phyloP scores from a whole-genome alignment of 1,139 yeast genomes.

The Kodamaea suecica region DNA sequence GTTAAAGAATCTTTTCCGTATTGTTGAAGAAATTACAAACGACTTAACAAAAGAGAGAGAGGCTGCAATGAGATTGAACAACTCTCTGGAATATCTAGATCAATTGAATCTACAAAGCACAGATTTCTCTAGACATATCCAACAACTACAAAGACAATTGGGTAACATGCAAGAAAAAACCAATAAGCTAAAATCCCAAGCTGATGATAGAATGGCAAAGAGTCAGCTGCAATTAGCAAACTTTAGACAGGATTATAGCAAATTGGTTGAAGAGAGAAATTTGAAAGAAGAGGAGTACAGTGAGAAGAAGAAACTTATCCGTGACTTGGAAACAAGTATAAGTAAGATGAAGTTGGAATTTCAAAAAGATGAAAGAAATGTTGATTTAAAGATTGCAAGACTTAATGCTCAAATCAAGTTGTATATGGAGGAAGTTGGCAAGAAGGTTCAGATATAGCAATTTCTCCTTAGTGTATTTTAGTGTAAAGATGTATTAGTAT shows the following conservation, averaged over 20 bases:
- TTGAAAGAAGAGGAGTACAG: conserved; percentile 51
- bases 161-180: conserved; percentile 54
- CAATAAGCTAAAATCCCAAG: conserved; percentile 46
- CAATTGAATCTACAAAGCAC: conserved; percentile 24
- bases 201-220: conserved; percentile 43
- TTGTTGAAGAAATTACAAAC: conserved; percentile 55
- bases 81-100: conserved; percentile 47
- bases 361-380: conserved; percentile 53
- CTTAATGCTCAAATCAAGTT: conserved; percentile 51
- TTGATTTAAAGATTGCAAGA: conserved; percentile 52
- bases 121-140: conserved; percentile 51
- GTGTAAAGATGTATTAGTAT: conserved; percentile 8
- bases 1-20: conserved; percentile 46
- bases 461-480: conserved; percentile 9
- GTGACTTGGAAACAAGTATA: conserved; percentile 47
- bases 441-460: conserved; percentile 19
- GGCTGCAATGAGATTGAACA: conserved; percentile 36
- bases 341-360: conserved; percentile 40
- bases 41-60: conserved; percentile 51
- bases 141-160: conserved; percentile 52
- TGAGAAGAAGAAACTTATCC: conserved; percentile 46
- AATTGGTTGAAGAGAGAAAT: conserved; percentile 49
- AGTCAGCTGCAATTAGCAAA: conserved; percentile 45
- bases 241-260: conserved; percentile 46
- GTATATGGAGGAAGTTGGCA: conserved; percentile 49